A percentile compares a stretch with the other conserved stretches of the same genome.
phyloP scores from a whole-genome alignment of 768 basidiomycete genomes.

The Lentinula edodes region DNA sequence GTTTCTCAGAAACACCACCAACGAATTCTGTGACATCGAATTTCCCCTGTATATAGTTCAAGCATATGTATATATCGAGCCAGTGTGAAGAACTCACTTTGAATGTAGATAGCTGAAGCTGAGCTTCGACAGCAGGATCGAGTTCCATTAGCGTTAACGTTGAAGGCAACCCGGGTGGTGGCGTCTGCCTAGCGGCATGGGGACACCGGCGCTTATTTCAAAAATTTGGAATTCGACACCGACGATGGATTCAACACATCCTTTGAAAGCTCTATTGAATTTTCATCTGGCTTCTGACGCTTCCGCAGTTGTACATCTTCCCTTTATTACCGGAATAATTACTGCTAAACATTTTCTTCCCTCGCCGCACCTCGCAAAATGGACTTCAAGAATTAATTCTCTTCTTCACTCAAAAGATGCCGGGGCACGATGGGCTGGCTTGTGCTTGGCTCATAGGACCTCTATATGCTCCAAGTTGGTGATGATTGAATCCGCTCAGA shows the following conservation, averaged over 20 bases:
- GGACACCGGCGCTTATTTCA: neutral
- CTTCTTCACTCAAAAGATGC: constrained; percentile 73
- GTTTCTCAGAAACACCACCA: constrained; percentile 77
- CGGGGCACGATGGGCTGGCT: constrained; percentile 76
- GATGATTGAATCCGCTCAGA: constrained; percentile 67
- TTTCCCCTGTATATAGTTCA: constrained; percentile 52
- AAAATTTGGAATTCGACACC: constrained; percentile 1
- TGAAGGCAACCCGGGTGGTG: neutral
- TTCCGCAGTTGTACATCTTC: constrained; percentile 51
- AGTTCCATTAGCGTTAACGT: constrained; percentile 19
- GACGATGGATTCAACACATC: constrained; percentile 43
- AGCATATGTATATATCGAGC: constrained; percentile 8
- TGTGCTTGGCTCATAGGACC: constrained; percentile 68
- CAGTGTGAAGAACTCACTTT: constrained; percentile 32
- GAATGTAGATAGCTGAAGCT: constrained; percentile 49
- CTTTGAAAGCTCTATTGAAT: constrained; percentile 61
- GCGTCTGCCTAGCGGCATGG: neutral
- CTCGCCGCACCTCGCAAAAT: constrained; percentile 68
- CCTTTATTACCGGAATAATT: constrained; percentile 54
- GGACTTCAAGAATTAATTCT: constrained; percentile 68
- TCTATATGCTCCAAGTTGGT: constrained; percentile 49
- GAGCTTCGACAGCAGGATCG: constrained; percentile 50
- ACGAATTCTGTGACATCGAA: constrained; percentile 92
- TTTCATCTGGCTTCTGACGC: constrained; percentile 67
- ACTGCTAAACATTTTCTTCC: constrained; percentile 46